Conservation (phyloP, 2,329 filamentous ascomycete genomes). For the Diaporthe sp. region DNA sequence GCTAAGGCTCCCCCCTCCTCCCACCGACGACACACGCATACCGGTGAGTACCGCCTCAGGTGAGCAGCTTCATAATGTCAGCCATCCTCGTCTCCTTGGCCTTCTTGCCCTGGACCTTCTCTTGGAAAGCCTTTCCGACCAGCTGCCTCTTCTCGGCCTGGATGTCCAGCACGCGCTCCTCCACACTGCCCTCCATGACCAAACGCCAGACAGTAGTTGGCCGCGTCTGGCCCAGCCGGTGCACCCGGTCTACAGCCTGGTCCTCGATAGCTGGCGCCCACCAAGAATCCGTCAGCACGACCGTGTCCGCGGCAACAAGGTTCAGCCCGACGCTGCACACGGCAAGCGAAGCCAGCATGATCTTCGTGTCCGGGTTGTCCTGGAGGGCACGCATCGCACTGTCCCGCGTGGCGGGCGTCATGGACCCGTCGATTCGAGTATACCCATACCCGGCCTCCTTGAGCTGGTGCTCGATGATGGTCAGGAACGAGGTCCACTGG, state of each 20-base stretch:
- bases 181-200: conserved; percentile 83
- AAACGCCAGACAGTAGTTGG: conserved; percentile 84
- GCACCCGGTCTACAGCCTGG: conserved; percentile 89
- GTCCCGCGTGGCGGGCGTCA: conserved; percentile 80
- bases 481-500: conserved; percentile 82
- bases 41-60: not conserved
- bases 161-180: conserved; percentile 83
- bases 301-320: conserved; percentile 86
- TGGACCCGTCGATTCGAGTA: conserved; percentile 83
- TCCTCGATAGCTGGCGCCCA: conserved; percentile 95
- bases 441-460: conserved; percentile 70
- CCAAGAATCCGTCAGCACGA: conserved; percentile 86
- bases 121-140: conserved; percentile 83
- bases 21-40: not conserved
- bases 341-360: conserved; percentile 84
- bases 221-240: conserved; percentile 85
- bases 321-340: conserved; percentile 91
- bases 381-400: conserved; percentile 76
- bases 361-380: conserved; percentile 73
- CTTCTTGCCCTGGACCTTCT: conserved; percentile 71
- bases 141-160: conserved; percentile 84
- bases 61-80: conserved; percentile 64
- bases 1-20: not conserved
- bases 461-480: conserved; percentile 79
- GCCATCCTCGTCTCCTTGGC: conserved; percentile 69